Base-by-base conservation (phyloP, 2,329 filamentous ascomycete species). In the Fusarium pilosicola region DNA sequence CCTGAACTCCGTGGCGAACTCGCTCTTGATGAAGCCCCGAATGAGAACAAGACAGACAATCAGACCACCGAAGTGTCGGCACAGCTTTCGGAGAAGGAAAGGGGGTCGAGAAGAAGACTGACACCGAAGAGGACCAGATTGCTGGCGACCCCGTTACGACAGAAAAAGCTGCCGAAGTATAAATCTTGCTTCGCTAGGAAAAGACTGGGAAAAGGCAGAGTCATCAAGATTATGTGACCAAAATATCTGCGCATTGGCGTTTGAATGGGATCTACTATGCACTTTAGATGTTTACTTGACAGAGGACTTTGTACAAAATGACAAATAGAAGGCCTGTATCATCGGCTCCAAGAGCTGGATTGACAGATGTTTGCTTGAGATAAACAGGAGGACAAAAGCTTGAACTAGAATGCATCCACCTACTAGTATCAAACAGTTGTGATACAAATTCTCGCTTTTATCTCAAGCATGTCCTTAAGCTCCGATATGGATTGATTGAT, bases 1-100 rank as follows among this genome's bases (percentile, higher is more conserved):
- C 90, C 90, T 0, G 89, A 91, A 58, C 78, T 92, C 57, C 85
- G 86, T 58, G 86, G 81, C 48, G 89, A 92, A 60, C 79, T 92
- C 51, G 86, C 86, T 38, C 77, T 90, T 12, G 89, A 91, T 62
- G 86, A 84, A 42, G 61, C 76, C 15, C 42, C 58, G 11, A 62
- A 52, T 32, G 68, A 73, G 59, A 64, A 67, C 28, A 64, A 62
- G 32, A 26, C 24, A 20, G 45, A 39, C 13, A 39, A 62, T 17
- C 46, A 59, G 55, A 34, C n/a, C 13, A 36, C 34, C 18, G 48
- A 52, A 6, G 42, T 36, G 36, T 46, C 60, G 28, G 46, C 36
- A 34, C 52, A 57, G 36, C 20, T 59, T 39, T 30, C 62, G 42
- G 67, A 68, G 22, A 52, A 51, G 45, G 56, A 26, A 17, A 48